Conservation (phyloP, 495 filamentous ascomycete genomes). For the Symbiotaphrina buchneri region DNA sequence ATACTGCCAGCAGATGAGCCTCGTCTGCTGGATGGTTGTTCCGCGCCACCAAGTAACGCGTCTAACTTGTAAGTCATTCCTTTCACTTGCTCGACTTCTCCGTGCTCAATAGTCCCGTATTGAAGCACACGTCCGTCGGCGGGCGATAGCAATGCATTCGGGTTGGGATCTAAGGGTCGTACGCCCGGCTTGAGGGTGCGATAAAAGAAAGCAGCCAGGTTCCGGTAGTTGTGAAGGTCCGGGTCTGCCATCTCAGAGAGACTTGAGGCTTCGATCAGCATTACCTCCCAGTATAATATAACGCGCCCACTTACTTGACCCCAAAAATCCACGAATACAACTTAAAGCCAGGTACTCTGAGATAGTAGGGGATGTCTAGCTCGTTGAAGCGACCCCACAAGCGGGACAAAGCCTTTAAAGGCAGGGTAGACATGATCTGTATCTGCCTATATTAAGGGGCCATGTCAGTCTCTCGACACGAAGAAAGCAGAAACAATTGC, state of each 20-base stretch:
- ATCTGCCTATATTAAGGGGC: conserved; percentile 40
- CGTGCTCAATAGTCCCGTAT: conserved; percentile 74
- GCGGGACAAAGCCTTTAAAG: conserved; percentile 79
- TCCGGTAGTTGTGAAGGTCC: conserved; percentile 74
- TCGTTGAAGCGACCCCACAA: conserved; percentile 95
- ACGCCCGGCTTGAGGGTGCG: conserved; percentile 74
- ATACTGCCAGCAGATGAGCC: conserved; percentile 2
- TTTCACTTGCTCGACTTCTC: conserved; percentile 97
- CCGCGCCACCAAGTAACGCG: conserved; percentile 55
- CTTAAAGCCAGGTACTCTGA: conserved; percentile 86
- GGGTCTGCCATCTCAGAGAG: conserved; percentile 69
- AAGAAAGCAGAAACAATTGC: background rate
- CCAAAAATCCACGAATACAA: conserved; percentile 86
- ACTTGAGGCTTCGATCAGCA: conserved; percentile 12
- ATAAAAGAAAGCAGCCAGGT: conserved; percentile 95
- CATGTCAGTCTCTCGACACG: conserved; percentile 5
- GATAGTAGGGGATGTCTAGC: conserved; percentile 67
- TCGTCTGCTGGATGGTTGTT: conserved; percentile 2
- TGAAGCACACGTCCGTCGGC: conserved; percentile 81
- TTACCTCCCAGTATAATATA: conserved; percentile 1
- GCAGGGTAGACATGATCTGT: conserved; percentile 87
- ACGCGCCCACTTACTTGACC: conserved; percentile 36
- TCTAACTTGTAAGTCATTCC: conserved; percentile 95
- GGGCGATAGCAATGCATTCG: conserved; percentile 58
- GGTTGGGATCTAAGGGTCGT: conserved; percentile 68